Evolutionary conservation across 2,329 filamentous ascomycete genomes (phyloP).

Genomic region (Alternaria triticimaculans): DNA sequence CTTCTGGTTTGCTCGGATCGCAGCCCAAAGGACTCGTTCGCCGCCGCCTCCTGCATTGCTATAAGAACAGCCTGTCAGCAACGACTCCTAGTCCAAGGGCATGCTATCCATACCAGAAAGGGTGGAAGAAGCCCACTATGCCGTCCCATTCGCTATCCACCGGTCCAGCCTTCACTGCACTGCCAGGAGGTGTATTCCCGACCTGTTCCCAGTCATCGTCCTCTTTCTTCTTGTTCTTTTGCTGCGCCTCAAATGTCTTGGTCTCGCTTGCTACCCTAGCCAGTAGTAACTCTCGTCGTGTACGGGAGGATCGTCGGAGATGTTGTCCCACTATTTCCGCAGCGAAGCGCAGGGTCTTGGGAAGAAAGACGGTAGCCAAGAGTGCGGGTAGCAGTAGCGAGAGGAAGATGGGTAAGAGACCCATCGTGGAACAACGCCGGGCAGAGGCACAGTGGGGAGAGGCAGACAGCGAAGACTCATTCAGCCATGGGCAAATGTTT

Average conservation of each 20-base stretch:
- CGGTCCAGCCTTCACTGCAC: constrained; percentile 53
- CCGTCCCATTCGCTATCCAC: constrained; percentile 74
- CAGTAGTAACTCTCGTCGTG: constrained; percentile 43
- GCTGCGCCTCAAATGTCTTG: constrained; percentile 27
- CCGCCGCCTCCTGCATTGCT: constrained; percentile 96
- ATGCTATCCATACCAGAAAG: constrained; percentile 75
- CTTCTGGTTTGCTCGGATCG: constrained; percentile 87
- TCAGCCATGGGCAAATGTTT: constrained; percentile 15
- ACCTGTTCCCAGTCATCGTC: constrained; percentile 77
- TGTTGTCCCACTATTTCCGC: constrained; percentile 38
- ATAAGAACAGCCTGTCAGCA: constrained; percentile 23
- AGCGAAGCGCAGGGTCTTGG: constrained; percentile 34
- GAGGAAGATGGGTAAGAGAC: constrained; percentile 30
- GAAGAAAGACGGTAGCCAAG: constrained; percentile 33
- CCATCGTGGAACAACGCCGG: constrained; percentile 31
- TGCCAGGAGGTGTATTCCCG: constrained; percentile 59
- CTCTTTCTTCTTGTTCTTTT: constrained; percentile 38
- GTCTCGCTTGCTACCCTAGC: constrained; percentile 42
- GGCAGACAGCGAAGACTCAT: constrained; percentile 2
- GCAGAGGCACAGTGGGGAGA: constrained; percentile 15
- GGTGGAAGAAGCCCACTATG: constrained; percentile 95
- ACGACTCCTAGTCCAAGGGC: too few relatives aligned
- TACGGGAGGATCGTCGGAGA: constrained; percentile 41
- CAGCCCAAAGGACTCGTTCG: constrained; percentile 95
- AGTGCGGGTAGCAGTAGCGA: constrained; percentile 33